phyloP scores from a whole-genome alignment of 371 early-diverging fungal species.

The Conidiobolus incongruus region DNA sequence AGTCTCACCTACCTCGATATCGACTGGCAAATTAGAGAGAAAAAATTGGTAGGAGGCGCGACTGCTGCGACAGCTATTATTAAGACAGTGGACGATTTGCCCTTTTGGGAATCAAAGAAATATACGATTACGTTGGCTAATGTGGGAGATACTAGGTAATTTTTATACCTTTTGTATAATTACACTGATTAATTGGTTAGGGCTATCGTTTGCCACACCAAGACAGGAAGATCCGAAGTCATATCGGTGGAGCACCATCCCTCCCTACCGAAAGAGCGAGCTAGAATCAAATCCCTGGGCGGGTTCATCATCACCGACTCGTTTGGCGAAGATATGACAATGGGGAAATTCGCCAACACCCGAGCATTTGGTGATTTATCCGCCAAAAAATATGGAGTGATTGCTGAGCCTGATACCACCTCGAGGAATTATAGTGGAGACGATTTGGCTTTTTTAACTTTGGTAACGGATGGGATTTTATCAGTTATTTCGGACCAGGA shows the following conservation, averaged over 20 bases:
- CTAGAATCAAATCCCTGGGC: conserved; percentile 26
- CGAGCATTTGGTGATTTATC: conserved; percentile 49
- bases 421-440: conserved; percentile 16
- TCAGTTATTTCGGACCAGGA: conserved; percentile 59
- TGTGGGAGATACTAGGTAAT: conserved; percentile 30
- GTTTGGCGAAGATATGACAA: conserved; percentile 44
- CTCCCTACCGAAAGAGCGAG: conserved; percentile 21
- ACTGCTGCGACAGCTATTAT: conserved; percentile 32
- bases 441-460: conserved; percentile 25
- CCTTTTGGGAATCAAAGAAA: conserved; percentile 31
- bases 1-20: conserved; percentile 23
- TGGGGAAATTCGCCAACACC: conserved; percentile 45
- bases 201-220: conserved; percentile 25
- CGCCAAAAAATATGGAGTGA: conserved; percentile 44
- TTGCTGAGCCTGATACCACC: conserved; percentile 46
- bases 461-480: conserved; percentile 50
- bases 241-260: conserved; percentile 41
- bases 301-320: conserved; percentile 44
- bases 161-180: neutral
- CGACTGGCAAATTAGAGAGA: conserved; percentile 15
- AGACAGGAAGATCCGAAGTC: conserved; percentile 19
- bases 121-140: conserved; percentile 29
- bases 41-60: conserved; percentile 22
- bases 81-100: conserved; percentile 18
- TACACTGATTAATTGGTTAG: neutral